Evolutionary conservation across 108 stramenopile genomes (phyloP), one percentile per base, ranked within the genome.

Genomic region (Cyclotella cryptica): DNA sequence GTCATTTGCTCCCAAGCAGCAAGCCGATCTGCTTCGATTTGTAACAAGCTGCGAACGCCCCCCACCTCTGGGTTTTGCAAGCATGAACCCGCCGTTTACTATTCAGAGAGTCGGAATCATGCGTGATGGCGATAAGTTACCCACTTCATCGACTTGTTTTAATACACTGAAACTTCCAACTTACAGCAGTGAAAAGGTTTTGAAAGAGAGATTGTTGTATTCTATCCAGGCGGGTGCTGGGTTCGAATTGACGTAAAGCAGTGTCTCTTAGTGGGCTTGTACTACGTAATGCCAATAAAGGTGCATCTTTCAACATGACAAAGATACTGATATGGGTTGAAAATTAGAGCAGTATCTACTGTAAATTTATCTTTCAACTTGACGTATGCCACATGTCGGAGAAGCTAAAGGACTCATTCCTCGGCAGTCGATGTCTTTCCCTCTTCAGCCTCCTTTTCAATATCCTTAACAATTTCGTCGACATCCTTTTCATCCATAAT

Each of bases 101-200:
- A 86, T 99, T 80, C 98, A 98, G 65, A 84, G 93, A 21, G 94
- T 96, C 11, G 89, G 92, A n/a, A 94, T 94, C 43, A 65, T 88
- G 72, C 71, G 92, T 29, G 99, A 98, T 61, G 91, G 84, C 10
- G 93, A 97, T 42, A 88, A 95, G 55, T 86, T 99, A 19, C 98
- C 98, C 10, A 83, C 96, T 10, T 96, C 99, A 8, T 92, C 91
- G 19, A 99, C 99, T 49, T 99, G 99, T 86, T 99, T 99, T 85
- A 99, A 99, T 81, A 89, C 87, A 15, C 84, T 99, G 67, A 99
- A 99, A 83, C 92, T 99, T 39, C 99, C 99, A 21, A 96, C 98
- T 14, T 99, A 98, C 87, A 96, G 96, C 72, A 92, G 90, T 66
- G 93, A 97, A 81, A 94, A 91, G 69, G 95, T 96, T 1, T 71